Conservation (phyloP, 805 yeast species). For the Metschnikowia drakensbergensis region DNA sequence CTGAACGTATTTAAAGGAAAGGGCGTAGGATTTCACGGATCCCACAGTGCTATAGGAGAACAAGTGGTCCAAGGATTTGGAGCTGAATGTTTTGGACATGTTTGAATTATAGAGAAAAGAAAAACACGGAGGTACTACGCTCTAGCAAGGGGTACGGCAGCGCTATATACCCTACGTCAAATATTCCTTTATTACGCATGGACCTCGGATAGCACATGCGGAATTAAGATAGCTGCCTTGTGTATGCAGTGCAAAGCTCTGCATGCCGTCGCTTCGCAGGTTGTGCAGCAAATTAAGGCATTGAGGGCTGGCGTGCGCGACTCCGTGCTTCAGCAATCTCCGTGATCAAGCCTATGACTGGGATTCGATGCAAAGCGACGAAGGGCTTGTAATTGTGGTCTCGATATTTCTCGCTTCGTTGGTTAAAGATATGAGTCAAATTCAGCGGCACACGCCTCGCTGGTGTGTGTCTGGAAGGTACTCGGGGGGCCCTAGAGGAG, state of each 20-base stretch:
- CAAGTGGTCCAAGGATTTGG: slow-evolving; percentile 33
- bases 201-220: slow-evolving; percentile 6
- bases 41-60: slow-evolving; percentile 30
- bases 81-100: slow-evolving; percentile 26
- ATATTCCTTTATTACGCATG: neutral
- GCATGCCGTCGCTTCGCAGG: slow-evolving; percentile 2
- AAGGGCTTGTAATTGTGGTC: too few relatives aligned
- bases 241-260: neutral
- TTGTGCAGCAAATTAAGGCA: neutral
- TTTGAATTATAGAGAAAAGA: neutral
- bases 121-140: neutral
- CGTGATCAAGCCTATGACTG: neutral
- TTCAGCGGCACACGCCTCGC: too few relatives aligned
- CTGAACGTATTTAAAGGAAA: slow-evolving; percentile 25
- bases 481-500: neutral
- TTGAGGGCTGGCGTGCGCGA: neutral
- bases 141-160: neutral
- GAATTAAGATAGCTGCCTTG: neutral
- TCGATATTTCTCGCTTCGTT: too few relatives aligned
- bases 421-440: too few relatives aligned
- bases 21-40: slow-evolving; percentile 19
- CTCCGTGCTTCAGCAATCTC: neutral
- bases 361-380: too few relatives aligned
- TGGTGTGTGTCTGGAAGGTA: neutral
- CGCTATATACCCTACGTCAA: slow-evolving; percentile 3